These are phyloP conservation scores for Lathyrus aphaca DNA, from an alignment of 306 rosid genomes.

Conservation along the genomic window DNA sequence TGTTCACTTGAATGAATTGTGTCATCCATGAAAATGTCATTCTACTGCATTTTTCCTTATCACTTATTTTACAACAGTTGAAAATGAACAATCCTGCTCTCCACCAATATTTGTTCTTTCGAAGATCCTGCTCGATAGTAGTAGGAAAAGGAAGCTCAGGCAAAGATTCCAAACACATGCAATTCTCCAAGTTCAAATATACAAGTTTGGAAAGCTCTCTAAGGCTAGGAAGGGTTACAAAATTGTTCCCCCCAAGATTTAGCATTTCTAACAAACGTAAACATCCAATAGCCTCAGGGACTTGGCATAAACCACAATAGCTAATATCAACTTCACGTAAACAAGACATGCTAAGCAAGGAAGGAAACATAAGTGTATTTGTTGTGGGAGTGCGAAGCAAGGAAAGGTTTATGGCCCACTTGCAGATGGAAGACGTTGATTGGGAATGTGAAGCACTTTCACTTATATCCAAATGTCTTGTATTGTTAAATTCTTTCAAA, in stretches of 20 bases:
- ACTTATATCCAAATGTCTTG: not conserved
- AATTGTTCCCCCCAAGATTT: conserved; percentile 6
- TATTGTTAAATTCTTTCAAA: not conserved
- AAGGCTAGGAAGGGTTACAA: conserved; percentile 27
- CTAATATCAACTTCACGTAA: conserved; percentile 12
- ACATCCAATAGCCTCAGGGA: conserved; percentile 26
- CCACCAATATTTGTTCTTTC: rapidly evolving
- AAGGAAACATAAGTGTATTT: not conserved
- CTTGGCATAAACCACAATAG: conserved; percentile 1
- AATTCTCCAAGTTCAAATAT: conserved; percentile 7
- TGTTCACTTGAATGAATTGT: not conserved
- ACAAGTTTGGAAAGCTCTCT: conserved; percentile 8
- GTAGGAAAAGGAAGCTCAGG: not conserved
- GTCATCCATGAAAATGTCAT: not conserved
- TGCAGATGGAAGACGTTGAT: not conserved
- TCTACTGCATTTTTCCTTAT: not conserved
- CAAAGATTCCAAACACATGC: conserved; percentile 3
- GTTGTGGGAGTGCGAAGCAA: not conserved
- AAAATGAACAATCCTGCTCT: not conserved
- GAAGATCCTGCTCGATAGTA: not conserved
- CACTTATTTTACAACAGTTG: conserved; percentile 8
- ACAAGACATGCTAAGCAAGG: not conserved
- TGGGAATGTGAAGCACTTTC: not conserved
- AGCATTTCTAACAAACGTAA: not conserved
- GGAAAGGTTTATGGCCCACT: not conserved